Percentiles rank a stretch among this genome's conserved stretches.
Evolutionary conservation across 305 asterid genomes (phyloP).

Genomic region (Solanum hybrid): DNA sequence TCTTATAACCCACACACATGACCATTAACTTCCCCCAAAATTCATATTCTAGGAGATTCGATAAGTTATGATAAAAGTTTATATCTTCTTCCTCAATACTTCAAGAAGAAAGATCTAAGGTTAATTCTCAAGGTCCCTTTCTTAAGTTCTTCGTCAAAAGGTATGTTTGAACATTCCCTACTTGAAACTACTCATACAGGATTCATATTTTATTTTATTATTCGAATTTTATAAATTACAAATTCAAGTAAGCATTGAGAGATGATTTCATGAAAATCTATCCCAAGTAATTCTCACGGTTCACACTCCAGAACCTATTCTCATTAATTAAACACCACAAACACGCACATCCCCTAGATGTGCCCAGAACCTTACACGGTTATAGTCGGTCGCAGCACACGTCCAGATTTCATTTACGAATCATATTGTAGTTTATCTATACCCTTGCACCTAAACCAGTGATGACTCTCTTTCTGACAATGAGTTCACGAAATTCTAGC

Average conservation of each 20-base stretch:
- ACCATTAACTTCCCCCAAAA: background rate
- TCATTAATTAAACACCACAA: no score
- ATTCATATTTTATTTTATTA: background rate
- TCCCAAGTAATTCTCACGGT: no score
- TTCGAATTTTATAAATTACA: no score
- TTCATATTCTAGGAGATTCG: background rate
- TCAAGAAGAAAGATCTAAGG: background rate
- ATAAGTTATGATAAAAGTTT: background rate
- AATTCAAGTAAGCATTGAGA: background rate
- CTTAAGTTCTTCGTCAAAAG: background rate
- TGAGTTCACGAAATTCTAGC: no score
- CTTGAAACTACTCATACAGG: background rate
- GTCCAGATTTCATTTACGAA: no score
- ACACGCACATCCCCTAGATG: no score
- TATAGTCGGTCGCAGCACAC: no score
- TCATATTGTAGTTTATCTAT: no score
- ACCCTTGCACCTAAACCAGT: no score
- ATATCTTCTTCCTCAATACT: background rate
- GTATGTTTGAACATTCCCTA: background rate
- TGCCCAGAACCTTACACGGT: no score
- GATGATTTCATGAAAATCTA: background rate
- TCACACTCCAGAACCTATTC: no score
- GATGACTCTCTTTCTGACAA: no score
- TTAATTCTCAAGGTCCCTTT: background rate
- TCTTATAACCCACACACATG: background rate